These are phyloP conservation scores for Aspergillus steynii DNA, from an alignment of 495 filamentous ascomycete genomes.

Conservation along the genomic window DNA sequence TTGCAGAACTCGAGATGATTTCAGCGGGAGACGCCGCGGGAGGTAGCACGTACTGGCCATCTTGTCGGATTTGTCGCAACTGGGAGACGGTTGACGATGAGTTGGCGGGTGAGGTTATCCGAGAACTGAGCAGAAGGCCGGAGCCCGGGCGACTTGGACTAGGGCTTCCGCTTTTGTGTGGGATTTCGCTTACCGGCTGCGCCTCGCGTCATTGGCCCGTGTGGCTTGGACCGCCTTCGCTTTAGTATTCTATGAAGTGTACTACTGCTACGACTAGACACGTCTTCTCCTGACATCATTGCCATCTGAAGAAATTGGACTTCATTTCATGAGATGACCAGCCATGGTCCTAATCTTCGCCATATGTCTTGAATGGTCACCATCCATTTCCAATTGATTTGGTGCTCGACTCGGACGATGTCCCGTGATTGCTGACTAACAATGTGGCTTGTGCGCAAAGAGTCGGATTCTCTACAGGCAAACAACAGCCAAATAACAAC, in stretches of 20 bases:
- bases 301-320: too few relatives aligned
- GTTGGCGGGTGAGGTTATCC: conserved; percentile 32
- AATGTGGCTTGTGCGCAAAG: neutral
- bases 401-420: too few relatives aligned
- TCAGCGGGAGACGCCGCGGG: neutral
- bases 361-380: too few relatives aligned
- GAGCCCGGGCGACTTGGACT: conserved; percentile 35
- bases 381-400: neutral
- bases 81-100: conserved; percentile 33
- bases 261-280: too few relatives aligned
- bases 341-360: too few relatives aligned
- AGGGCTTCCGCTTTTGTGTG: conserved; percentile 46
- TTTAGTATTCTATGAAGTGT: too few relatives aligned
- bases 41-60: conserved; percentile 49
- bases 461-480: too few relatives aligned
- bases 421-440: neutral
- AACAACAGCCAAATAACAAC: too few relatives aligned
- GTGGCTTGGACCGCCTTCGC: neutral
- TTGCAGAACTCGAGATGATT: conserved; percentile 5
- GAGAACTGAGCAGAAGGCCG: conserved; percentile 25
- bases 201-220: conserved; percentile 19
- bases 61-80: conserved; percentile 51
- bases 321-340: too few relatives aligned
- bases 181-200: conserved; percentile 49
- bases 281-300: too few relatives aligned